Evolutionary conservation across 805 yeast species (phyloP).

Genomic region (Starmerella ratchasimensis): DNA sequence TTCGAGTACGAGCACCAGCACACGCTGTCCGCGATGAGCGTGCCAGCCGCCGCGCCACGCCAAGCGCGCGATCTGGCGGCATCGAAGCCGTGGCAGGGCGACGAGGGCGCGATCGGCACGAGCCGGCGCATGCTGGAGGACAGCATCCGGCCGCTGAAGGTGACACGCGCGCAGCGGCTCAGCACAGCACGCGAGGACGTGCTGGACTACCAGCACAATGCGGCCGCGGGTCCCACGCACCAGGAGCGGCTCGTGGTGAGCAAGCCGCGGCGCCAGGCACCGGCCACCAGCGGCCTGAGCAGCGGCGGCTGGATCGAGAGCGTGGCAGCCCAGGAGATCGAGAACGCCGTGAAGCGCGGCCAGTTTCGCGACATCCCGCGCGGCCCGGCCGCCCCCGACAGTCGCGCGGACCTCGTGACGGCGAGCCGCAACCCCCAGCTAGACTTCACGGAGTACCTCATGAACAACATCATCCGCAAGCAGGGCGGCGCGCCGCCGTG

Average conservation of each 20-base stretch:
- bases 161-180: constrained; percentile 31
- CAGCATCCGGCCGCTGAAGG: constrained; percentile 30
- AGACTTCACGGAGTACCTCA: constrained; percentile 60
- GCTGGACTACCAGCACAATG: constrained; percentile 45
- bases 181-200: constrained; percentile 50
- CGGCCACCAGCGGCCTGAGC: constrained; percentile 13
- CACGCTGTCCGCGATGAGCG: constrained; percentile 30
- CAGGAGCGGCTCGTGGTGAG: constrained; percentile 12
- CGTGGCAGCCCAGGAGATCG: constrained; percentile 62
- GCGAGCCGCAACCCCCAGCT: constrained; percentile 34
- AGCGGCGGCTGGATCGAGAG: constrained; percentile 34
- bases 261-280: constrained; percentile 1
- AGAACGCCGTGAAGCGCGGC: constrained; percentile 59
- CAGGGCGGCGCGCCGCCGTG: constrained; percentile 82
- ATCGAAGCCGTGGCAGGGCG: constrained; percentile 47
- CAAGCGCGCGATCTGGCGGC: constrained; percentile 37
- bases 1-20: constrained; percentile 32
- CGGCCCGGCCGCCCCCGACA: constrained; percentile 41
- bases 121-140: constrained; percentile 45
- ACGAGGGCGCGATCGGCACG: constrained; percentile 35
- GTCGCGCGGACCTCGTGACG: constrained; percentile 22
- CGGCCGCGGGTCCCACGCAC: constrained; percentile 22
- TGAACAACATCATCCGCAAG: constrained; percentile 55
- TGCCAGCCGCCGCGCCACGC: constrained; percentile 35
- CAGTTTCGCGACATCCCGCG: constrained; percentile 50